Percentiles rank a stretch among this genome's conserved stretches.
phyloP scores from a whole-genome alignment of 345 rosid genomes.

The Carallia pectinifolia region DNA sequence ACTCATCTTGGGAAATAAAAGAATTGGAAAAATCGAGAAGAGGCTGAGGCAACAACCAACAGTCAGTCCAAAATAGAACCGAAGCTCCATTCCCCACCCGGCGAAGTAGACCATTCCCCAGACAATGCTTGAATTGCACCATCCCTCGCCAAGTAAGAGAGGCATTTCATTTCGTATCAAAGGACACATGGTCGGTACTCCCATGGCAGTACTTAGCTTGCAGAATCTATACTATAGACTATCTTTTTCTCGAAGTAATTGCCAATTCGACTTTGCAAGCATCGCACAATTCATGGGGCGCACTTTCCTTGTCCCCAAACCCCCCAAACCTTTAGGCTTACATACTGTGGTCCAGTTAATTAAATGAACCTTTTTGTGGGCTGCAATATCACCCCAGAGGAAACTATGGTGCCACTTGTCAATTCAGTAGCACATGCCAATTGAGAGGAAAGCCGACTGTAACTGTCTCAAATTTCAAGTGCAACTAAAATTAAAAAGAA shows the following conservation, averaged over 20 bases:
- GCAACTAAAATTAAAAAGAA: no score
- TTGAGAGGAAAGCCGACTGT: not conserved
- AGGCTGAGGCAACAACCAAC: not conserved
- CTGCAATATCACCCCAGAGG: not conserved
- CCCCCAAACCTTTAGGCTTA: not conserved
- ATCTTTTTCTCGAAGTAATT: no score
- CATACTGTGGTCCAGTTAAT: not conserved
- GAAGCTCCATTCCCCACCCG: not conserved
- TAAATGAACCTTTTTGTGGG: not conserved
- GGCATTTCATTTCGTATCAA: not conserved
- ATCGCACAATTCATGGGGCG: not conserved
- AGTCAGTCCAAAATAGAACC: not conserved
- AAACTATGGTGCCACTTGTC: not conserved
- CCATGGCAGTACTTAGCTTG: not conserved
- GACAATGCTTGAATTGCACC: no score
- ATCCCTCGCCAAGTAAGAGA: not conserved
- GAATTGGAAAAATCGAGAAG: no score
- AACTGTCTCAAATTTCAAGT: no score
- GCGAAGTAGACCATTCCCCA: not conserved
- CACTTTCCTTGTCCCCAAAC: not conserved
- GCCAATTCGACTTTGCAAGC: not conserved
- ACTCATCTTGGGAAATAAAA: not conserved
- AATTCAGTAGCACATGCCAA: not conserved
- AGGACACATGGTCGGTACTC: not conserved
- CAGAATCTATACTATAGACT: not conserved